These are phyloP conservation scores for Phalaenopsis aphrodite DNA, from an alignment of 106 monocot species.

Conservation along the genomic window DNA sequence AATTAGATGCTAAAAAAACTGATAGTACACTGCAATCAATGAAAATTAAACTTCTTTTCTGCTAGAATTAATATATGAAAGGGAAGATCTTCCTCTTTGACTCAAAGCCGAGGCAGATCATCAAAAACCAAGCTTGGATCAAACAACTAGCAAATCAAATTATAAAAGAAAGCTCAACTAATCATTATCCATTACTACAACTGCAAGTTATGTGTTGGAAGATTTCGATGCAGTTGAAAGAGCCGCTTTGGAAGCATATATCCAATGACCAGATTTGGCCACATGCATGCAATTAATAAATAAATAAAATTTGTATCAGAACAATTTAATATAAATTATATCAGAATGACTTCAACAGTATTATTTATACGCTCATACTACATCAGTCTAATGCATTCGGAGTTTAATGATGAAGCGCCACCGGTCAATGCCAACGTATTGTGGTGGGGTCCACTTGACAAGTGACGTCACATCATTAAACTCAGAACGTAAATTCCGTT, in stretches of 20 bases:
- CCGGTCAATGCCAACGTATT: too few relatives aligned
- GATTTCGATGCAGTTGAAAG: slow-evolving; percentile 1
- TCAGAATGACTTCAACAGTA: too few relatives aligned
- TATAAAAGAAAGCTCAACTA: not conserved
- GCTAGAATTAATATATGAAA: not conserved
- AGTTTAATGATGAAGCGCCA: too few relatives aligned
- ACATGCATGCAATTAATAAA: not conserved
- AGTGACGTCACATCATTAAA: too few relatives aligned
- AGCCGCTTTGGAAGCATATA: not conserved
- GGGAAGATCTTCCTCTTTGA: not conserved
- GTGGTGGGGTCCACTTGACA: too few relatives aligned
- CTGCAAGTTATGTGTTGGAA: not conserved
- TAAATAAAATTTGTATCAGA: too few relatives aligned
- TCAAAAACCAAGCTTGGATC: not conserved
- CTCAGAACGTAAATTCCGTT: too few relatives aligned
- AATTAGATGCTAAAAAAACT: too few relatives aligned
- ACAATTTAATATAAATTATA: too few relatives aligned
- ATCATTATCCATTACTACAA: not conserved
- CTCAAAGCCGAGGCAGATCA: not conserved
- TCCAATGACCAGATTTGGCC: not conserved
- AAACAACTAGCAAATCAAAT: not conserved
- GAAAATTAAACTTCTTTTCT: not conserved
- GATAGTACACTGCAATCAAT: too few relatives aligned
- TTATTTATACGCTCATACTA: too few relatives aligned
- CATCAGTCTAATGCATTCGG: too few relatives aligned